Evolutionary conservation across 805 yeast genomes (phyloP).

Genomic region (Candida adriatica): DNA sequence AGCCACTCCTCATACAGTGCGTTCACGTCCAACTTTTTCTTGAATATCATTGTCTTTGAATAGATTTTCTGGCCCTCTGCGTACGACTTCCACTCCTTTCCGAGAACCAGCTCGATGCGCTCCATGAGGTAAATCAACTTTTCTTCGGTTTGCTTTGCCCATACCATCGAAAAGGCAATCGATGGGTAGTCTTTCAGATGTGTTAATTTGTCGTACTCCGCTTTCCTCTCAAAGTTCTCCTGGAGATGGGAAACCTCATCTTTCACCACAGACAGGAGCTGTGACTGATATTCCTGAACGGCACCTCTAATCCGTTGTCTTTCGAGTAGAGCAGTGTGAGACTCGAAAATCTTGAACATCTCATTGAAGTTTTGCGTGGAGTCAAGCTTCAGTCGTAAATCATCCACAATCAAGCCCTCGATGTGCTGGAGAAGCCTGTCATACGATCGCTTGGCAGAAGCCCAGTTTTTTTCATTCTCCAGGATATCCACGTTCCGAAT

Average conservation of each 20-base stretch:
- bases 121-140: constrained; percentile 35
- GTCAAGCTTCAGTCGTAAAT: constrained; percentile 33
- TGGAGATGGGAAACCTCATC: constrained; percentile 39
- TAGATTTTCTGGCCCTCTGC: constrained; percentile 63
- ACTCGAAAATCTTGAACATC: constrained; percentile 44
- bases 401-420: constrained; percentile 38
- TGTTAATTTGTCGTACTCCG: constrained; percentile 30
- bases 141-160: constrained; percentile 45
- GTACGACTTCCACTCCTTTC: constrained; percentile 53
- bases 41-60: constrained; percentile 38
- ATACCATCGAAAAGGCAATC: constrained; percentile 38
- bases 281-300: constrained; percentile 51
- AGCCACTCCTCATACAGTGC: constrained; percentile 45
- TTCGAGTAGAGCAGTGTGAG: constrained; percentile 39
- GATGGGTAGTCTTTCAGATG: constrained; percentile 41
- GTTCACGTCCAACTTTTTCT: constrained; percentile 39
- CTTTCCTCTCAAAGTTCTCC: constrained; percentile 29
- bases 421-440: constrained; percentile 34
- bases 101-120: constrained; percentile 46
- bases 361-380: constrained; percentile 37
- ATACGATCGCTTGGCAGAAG: constrained; percentile 33
- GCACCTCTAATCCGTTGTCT: constrained; percentile 53
- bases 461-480: constrained; percentile 37
- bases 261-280: constrained; percentile 41
- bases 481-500: constrained; percentile 31